Evolutionary conservation across 2,329 filamentous ascomycete species (phyloP), one percentile per base, ranked within the genome.

Genomic region (Stemphylium vesicarium): DNA sequence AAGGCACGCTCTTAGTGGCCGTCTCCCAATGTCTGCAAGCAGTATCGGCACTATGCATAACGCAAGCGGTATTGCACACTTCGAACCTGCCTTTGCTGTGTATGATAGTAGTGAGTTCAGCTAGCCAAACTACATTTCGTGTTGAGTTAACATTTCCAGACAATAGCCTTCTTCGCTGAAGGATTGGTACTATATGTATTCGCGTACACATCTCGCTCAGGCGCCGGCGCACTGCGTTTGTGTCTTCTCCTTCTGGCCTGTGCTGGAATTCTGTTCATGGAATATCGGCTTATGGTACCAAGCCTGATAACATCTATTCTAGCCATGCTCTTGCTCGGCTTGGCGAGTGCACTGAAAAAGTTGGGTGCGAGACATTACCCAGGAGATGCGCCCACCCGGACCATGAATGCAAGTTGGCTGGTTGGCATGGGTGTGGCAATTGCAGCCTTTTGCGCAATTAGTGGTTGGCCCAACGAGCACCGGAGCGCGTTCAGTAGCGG

Each of bases 21-120:
- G 42, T 36, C 5, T 54, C 59, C 10, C 45, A 45, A 5, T 54
- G 50, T 43, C 41, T 64, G 11, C 53, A 62, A 42, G 58, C 68
- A 7, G 41, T 64, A n/a, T 63, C 70, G 2, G 57, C 65, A n/a
- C 50, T 66, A 4, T 62, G 69, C 22, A 59, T 56, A 15, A 40
- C 68, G 9, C 71, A 75, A 45, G 66, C 71, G 4, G 49, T 72
- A 8, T 36, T 75, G 16, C 73, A 73, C 49, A 66, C 66, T 32
- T 61, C 62, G 15, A 73, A 75, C 42, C 29, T 74, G 2, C 57
- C 72, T 2, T 65, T 71, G 0, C 50, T 75, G 11, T 55, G 60
- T 16, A 71, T 73, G 65, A 50, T 73, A 7, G 59, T 61, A 2
- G 73, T 74, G 57, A 62, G 70, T 43, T 60, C 38, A n/a, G n/a